Evolutionary conservation across 805 yeast species (phyloP), one percentile per base, ranked within the genome.

Genomic region (Barnettozyma botsteinii): DNA sequence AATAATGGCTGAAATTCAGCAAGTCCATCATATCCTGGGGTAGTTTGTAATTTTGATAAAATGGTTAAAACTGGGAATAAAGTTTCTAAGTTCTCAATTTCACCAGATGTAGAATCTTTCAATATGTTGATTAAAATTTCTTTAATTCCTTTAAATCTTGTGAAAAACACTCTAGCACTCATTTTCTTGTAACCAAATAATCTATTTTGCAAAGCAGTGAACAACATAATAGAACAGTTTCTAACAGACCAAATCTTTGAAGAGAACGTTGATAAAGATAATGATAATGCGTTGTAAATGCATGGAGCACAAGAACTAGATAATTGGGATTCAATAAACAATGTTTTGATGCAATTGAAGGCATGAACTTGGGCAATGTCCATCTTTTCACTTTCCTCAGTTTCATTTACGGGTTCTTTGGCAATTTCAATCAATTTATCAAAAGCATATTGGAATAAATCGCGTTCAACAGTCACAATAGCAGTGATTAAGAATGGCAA

Each of bases 311-410:
- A 72, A 2, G 64, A 60, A 2, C 65, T 70, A 0, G 86, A 64
- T n/a, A 93, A 62, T 18, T 72, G 65, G 0, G 89, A 70, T 42
- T 89, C 97, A 18, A 72, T 73, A 48, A 88, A 80, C 2, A 91
- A 67, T 2, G 81, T 81, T 47, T 75, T 78, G 41, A 93, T 74
- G 56, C 95, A 82, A 55, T 91, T 91, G 55, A 86, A 79, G 0
- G 97, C 97, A 62, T 91, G 95, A 0, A 91, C 96, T 55, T 89
- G 97, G 0, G 98, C 93, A 13, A 88, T 67, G 53, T 85, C 95
- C 46, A 77, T 69, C 41, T 73, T 80, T 23, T 69, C 70, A 36
- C 64, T 64, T 31, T 70, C 79, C 11, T 69, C 74, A 28, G 67
- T 60, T 22, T 65, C 66, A 12, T 57, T 60, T 4, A 73, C 66